Evolutionary conservation across 2,329 filamentous ascomycete genomes (phyloP).

Genomic region (Pseudocercospora eumusae): DNA sequence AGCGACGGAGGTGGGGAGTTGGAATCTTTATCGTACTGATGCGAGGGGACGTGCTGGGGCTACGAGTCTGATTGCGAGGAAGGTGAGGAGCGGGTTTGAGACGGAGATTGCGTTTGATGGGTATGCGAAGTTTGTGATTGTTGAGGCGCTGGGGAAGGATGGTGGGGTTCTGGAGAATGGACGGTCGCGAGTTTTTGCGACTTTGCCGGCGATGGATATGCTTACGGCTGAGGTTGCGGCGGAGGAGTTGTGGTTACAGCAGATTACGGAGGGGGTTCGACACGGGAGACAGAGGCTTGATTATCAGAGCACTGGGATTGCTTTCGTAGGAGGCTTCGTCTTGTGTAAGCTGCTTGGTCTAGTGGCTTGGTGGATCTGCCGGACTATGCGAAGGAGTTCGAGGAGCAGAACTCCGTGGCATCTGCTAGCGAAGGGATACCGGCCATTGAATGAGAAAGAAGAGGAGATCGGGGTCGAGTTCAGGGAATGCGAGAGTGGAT

Average conservation of each 20-base stretch:
- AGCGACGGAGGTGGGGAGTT: conserved; percentile 37
- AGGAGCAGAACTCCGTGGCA: background rate
- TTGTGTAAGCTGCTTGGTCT: background rate
- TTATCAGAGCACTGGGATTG: background rate
- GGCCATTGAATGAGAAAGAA: conserved; percentile 1
- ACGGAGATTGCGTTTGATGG: background rate
- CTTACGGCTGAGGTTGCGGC: background rate
- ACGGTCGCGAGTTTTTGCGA: background rate
- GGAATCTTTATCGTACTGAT: background rate
- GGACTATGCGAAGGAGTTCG: background rate
- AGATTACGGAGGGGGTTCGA: background rate
- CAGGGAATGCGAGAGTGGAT: background rate
- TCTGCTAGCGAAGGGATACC: background rate
- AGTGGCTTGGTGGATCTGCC: background rate
- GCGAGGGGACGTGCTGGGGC: background rate
- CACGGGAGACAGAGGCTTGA: background rate
- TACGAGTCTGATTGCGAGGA: background rate
- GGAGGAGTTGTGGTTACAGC: conserved; percentile 9
- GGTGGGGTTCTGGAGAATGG: background rate
- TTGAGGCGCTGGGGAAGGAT: background rate
- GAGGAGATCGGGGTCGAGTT: background rate
- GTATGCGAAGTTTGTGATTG: conserved; percentile 4
- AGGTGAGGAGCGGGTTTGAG: background rate
- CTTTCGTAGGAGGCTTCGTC: background rate
- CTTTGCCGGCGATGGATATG: background rate